A percentile compares a stretch with the other conserved stretches of the same genome.
phyloP scores from a whole-genome alignment of 169 alveolate genomes.

The Plasmodium falciparum region DNA sequence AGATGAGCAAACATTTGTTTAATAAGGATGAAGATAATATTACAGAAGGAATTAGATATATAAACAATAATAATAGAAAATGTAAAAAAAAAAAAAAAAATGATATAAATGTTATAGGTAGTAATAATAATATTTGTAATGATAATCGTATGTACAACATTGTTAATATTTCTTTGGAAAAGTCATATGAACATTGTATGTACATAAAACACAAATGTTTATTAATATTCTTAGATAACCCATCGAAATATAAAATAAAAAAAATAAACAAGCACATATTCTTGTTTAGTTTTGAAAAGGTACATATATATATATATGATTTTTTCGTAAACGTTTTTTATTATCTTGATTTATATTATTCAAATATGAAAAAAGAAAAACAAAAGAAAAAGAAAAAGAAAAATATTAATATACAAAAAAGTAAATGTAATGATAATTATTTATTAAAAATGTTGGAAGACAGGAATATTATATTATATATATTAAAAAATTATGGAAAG shows the following conservation, averaged over 20 bases:
- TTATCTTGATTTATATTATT: neutral
- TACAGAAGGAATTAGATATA: neutral
- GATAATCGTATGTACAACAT: no score
- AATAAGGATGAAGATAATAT: neutral
- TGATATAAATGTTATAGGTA: neutral
- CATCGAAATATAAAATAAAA: slow-evolving; percentile 4
- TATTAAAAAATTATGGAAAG: neutral
- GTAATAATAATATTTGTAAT: no score
- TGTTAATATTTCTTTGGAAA: no score
- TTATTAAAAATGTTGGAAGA: neutral
- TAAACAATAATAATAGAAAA: no score
- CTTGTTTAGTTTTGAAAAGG: neutral
- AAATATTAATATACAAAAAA: neutral
- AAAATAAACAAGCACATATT: slow-evolving; percentile 1
- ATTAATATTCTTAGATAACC: neutral
- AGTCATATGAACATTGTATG: no score
- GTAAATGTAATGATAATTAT: neutral
- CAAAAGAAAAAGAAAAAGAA: neutral
- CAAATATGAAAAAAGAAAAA: neutral
- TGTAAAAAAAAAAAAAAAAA: neutral
- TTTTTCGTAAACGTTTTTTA: slow-evolving; percentile 20
- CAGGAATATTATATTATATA: slow-evolving; percentile 14
- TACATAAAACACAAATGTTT: slow-evolving; percentile 10
- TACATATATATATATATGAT: slow-evolving; percentile 24
- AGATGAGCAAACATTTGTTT: neutral